A percentile compares a stretch with the other conserved stretches of the same genome.
phyloP scores from a whole-genome alignment of 306 rosid species.

The Glycine latifolia region DNA sequence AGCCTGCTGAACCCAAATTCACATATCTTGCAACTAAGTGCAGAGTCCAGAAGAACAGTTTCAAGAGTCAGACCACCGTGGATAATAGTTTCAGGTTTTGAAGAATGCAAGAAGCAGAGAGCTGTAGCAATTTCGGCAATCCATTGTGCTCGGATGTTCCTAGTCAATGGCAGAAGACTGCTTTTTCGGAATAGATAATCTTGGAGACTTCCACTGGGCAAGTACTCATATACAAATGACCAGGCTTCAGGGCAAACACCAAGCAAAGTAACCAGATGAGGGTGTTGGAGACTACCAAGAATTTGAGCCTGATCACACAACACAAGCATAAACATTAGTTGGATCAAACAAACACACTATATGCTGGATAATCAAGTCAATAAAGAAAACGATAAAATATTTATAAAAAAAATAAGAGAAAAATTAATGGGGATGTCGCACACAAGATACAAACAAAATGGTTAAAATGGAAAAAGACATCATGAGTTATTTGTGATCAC shows the following conservation, averaged over 20 bases:
- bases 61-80: constrained; percentile 78
- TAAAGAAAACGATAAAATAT: not conserved
- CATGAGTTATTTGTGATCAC: not conserved
- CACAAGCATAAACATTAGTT: constrained; percentile 35
- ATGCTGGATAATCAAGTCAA: constrained; percentile 8
- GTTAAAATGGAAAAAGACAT: not conserved
- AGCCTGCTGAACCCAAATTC: constrained; percentile 81
- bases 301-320: constrained; percentile 67
- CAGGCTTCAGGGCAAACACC: constrained; percentile 82
- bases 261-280: constrained; percentile 77
- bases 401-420: not conserved
- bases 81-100: constrained; percentile 73
- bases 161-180: constrained; percentile 55
- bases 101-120: constrained; percentile 84
- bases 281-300: constrained; percentile 79
- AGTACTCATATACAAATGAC: constrained; percentile 77
- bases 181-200: constrained; percentile 60
- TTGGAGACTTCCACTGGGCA: constrained; percentile 76
- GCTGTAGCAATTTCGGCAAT: constrained; percentile 76
- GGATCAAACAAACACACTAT: constrained; percentile 33
- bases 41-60: constrained; percentile 63
- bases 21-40: constrained; percentile 77
- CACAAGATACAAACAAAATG: not conserved
- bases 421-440: not conserved
- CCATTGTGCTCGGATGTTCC: constrained; percentile 70